Evolutionary conservation across 2,329 filamentous ascomycete species (phyloP), one percentile per base, ranked within the genome.

Genomic region (Exophiala sp.): DNA sequence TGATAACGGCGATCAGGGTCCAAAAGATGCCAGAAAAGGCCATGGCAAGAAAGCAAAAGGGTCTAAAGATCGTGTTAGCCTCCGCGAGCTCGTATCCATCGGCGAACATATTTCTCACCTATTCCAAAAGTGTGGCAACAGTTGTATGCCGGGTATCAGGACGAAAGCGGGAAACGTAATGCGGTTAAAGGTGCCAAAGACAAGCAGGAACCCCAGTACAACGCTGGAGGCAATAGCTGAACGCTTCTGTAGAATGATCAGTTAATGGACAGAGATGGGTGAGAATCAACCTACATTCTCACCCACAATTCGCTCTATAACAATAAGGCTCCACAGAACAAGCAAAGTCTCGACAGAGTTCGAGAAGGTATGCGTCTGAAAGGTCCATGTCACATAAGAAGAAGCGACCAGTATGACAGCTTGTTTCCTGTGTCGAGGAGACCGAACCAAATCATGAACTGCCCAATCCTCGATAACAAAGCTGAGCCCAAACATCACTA

Each of bases 381-480:
- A 95, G 38, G 91, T 96, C 91, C 93, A 98, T 41, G 93, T 98
- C 60, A 96, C 91, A 70, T 97, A 98, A 21, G 89, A 96, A 22
- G 91, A 97, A 39, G 91, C 89, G 53, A 96, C 86, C 50, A 98
- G 77, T 39, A 94, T 75, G 38, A 94, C 80, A 8, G 89, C 88
- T 48, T 85, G 74, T 60, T 80, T 80, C 56, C 88, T 83, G 62
- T 79, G 73, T 53, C 83, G 82, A 56, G 82, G 82, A 32, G 85
- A 85, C 55, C 83, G 81, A 48, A 96, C 83, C 57, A 97, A 76
- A 68, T 98, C 93, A 72, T 95, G 83, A 51, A 98, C 80, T 9
- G 93, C 93, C 91, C 93, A 97, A 72, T 98, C 93, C 70, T 96
- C 89, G 55, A 98, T 78, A 47, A 98, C 89, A 68, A 98, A 95